These are phyloP conservation scores for Hippophae tibetana DNA, from an alignment of 306 rosid genomes.

Conservation along the genomic window DNA sequence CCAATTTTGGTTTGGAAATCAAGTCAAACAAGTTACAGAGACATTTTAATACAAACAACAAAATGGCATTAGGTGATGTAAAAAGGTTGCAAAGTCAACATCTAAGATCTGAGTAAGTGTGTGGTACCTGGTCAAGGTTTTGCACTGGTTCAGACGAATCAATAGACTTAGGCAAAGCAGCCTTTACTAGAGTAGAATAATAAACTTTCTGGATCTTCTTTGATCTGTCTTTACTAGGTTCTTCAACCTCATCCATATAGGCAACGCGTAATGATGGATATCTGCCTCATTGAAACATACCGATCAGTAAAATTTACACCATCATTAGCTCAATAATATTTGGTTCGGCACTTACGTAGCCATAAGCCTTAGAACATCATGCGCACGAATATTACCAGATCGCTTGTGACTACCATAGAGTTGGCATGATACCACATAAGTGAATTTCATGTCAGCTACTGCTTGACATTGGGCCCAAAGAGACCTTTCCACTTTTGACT, in stretches of 20 bases:
- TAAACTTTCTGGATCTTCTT: constrained; percentile 63
- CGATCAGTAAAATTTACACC: too few species aligned
- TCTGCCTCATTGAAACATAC: constrained; percentile 31
- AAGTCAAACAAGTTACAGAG: too few species aligned
- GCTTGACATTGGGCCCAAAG: constrained; percentile 93
- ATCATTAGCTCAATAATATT: neutral
- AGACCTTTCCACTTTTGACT: constrained; percentile 69
- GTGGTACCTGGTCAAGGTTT: constrained; percentile 73
- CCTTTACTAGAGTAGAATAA: constrained; percentile 89
- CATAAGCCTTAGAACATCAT: constrained; percentile 87
- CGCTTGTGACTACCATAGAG: constrained; percentile 87
- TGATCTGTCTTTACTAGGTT: constrained; percentile 71
- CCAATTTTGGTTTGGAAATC: too few species aligned
- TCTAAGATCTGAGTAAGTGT: neutral
- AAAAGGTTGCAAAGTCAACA: too few species aligned
- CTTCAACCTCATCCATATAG: constrained; percentile 89
- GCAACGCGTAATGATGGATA: constrained; percentile 96
- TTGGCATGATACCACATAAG: constrained; percentile 96
- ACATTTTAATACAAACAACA: too few species aligned
- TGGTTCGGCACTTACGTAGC: constrained; percentile 43
- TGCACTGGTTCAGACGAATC: constrained; percentile 66
- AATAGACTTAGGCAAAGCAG: constrained; percentile 77
- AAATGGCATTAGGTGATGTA: too few species aligned
- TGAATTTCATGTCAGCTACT: constrained; percentile 91
- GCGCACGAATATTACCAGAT: constrained; percentile 78